Base-by-base conservation (phyloP, 2,329 filamentous ascomycete genomes). In the Aspergillus viridinutans region DNA sequence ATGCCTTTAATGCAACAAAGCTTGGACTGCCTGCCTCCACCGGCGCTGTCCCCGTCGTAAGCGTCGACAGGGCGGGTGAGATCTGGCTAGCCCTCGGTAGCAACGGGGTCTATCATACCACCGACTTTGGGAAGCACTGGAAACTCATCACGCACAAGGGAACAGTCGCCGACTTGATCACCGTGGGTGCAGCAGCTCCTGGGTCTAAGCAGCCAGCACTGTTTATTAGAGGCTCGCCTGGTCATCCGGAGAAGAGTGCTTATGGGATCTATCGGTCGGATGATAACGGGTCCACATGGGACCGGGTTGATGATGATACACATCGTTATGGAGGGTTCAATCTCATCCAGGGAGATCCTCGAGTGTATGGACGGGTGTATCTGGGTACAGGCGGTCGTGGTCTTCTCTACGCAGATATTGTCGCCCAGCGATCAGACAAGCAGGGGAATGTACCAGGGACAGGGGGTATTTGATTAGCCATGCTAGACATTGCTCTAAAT, bases 291-390 rank as follows among this genome's bases (percentile, higher is more conserved):
- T 50, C 48, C 3, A 50, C 54, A 4, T 61, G 59, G 59, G 57
- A 50, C 20, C 54, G 59, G 4, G 57, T 61, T n/a, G 56, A 61
- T 48, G 57, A 61, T 32, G 54, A 61, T 17, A 10, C 50, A 8
- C 58, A 61, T 51, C 57, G 55, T 12, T 61, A 61, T 48, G 58
- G 58, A 23, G 58, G 57, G 7, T 35, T 61, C 38, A 48, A 48
- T 14, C 53, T 59, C 26, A 57, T 61, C 38, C 59, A 61, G 47
- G 59, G 57, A 5, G 59, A 61, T 29, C 59, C 59, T 53, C 57
- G 57, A 3, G 57, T 61, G 28, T 59, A 61, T 29, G 59, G 59
- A 12, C 59, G 59, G 23, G 59, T 61, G n/a, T 61, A 61, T 47
- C 50, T 59, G 25, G 59, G 59, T 5, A 61, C 57, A 5, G 59